Conservation (phyloP, 768 basidiomycete species). For the Austroboletus festivus region DNA sequence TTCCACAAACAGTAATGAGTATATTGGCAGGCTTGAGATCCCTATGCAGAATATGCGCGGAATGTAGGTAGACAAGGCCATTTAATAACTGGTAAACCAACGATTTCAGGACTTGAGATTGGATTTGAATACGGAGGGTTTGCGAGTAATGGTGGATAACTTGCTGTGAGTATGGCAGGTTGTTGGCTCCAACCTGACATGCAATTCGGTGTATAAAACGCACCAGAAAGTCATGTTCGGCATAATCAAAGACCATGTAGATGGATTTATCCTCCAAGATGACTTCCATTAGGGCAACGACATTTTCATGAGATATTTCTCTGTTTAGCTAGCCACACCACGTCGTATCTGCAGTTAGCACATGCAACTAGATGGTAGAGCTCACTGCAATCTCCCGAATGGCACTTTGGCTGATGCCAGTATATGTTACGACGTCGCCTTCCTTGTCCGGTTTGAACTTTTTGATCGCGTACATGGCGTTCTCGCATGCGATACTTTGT, state of each 20-base stretch:
- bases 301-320: slow-evolving; percentile 87
- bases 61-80: slow-evolving; percentile 92
- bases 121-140: slow-evolving; percentile 74
- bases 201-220: slow-evolving; percentile 25
- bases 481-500: slow-evolving; percentile 66
- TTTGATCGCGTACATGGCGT: slow-evolving; percentile 89
- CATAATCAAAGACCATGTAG: slow-evolving; percentile 99
- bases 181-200: background rate
- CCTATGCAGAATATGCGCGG: slow-evolving; percentile 91
- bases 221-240: slow-evolving; percentile 97
- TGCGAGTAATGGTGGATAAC: slow-evolving; percentile 98
- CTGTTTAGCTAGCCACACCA: slow-evolving; percentile 63
- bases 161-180: slow-evolving; percentile 56
- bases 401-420: slow-evolving; percentile 96
- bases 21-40: slow-evolving; percentile 99
- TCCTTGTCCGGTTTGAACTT: slow-evolving; percentile 99
- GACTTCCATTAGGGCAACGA: slow-evolving; percentile 89
- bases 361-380: background rate
- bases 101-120: slow-evolving; percentile 81
- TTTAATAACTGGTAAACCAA: slow-evolving; percentile 92
- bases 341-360: background rate
- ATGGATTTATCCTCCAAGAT: slow-evolving; percentile 98
- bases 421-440: slow-evolving; percentile 92
- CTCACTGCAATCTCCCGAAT: slow-evolving; percentile 93
- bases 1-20: slow-evolving; percentile 82